These are phyloP conservation scores for Nemania serpens DNA, from an alignment of 2,329 filamentous ascomycete species.

Conservation along the genomic window DNA sequence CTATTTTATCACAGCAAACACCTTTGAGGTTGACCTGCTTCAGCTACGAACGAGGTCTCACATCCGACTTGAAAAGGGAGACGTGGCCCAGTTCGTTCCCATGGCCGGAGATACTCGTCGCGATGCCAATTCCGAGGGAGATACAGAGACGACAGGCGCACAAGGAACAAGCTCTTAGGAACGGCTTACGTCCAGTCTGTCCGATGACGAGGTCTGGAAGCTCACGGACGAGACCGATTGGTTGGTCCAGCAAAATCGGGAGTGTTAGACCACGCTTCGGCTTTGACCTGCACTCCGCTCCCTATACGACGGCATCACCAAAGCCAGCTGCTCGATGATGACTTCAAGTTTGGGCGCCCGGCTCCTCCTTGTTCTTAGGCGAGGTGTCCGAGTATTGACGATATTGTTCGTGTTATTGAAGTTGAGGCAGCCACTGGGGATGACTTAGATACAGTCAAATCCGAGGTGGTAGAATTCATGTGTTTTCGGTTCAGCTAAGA, in stretches of 20 bases:
- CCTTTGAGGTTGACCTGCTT: slow-evolving; percentile 48
- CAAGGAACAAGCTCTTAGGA: slow-evolving; percentile 2
- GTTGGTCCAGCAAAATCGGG: slow-evolving; percentile 30
- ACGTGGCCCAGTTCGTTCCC: slow-evolving; percentile 6
- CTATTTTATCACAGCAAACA: slow-evolving; percentile 46
- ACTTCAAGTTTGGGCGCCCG: not conserved
- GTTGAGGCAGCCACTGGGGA: not conserved
- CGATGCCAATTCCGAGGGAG: not conserved
- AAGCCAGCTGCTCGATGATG: not conserved
- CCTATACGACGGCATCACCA: not conserved
- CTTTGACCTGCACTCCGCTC: not conserved
- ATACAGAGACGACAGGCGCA: not conserved
- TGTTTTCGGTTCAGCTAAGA: not conserved
- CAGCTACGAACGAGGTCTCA: slow-evolving; percentile 33
- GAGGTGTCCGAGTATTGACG: not conserved
- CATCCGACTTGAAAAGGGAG: not conserved
- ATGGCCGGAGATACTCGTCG: not conserved
- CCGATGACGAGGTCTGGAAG: slow-evolving; percentile 36
- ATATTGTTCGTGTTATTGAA: not conserved
- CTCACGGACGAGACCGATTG: slow-evolving; percentile 38
- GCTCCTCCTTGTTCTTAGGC: not conserved
- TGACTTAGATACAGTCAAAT: not conserved
- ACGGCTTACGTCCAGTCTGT: slow-evolving; percentile 27
- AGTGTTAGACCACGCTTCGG: slow-evolving; percentile 7
- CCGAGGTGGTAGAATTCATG: not conserved